Base-by-base conservation (phyloP, 306 rosid genomes). In the Cucurbita maxima region DNA sequence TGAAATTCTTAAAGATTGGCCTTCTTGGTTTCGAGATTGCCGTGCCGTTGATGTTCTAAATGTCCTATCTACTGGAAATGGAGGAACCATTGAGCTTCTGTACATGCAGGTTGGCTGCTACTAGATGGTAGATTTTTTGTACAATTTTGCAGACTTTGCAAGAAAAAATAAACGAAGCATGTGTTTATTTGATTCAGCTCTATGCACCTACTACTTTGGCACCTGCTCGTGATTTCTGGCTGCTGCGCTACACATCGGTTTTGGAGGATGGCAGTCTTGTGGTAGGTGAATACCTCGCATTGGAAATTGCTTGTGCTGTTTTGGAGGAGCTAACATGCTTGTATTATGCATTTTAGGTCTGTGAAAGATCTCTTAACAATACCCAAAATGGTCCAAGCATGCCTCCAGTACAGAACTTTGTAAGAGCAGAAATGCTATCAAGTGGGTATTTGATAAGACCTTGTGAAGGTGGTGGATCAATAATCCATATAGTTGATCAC, bases 201-300 rank as follows among this genome's bases (percentile, higher is more conserved):
- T 94, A 89, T 84, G 96, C 99, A 44, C 99, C 99, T 20, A 94
- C 99, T 54, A 94, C 99, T 71, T 69, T 94, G 77, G 99, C 99
- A 16, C 97, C 99, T 60, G 99, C 92, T 76, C 99, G 99, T 47
- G 99, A 94, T 83, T 91, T 94, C 86, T 94, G 97, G 99, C 83
- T 94, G 89, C 83, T 94, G 84, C 96, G 97, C 82, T 94, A 91
- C 84, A 94, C 97, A 18, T 94, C 97, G 47, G 86, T 88, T 82
- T 69, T 91, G 88, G 97, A 94, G 83, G 99, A 94, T 53, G 97
- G 97, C 54, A 94, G 99, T 79, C 99, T 94, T 63, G 99, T 91
- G 95, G 98, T 90, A 86, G 30, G 92, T 63, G 19, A 25, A 70
- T 30, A 16, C 34, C 34, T 36, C 7, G 8, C 7, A 4, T 30